phyloP scores from a whole-genome alignment of 202 grass and related monocot species.

The Miscanthus sacchariflorus region DNA sequence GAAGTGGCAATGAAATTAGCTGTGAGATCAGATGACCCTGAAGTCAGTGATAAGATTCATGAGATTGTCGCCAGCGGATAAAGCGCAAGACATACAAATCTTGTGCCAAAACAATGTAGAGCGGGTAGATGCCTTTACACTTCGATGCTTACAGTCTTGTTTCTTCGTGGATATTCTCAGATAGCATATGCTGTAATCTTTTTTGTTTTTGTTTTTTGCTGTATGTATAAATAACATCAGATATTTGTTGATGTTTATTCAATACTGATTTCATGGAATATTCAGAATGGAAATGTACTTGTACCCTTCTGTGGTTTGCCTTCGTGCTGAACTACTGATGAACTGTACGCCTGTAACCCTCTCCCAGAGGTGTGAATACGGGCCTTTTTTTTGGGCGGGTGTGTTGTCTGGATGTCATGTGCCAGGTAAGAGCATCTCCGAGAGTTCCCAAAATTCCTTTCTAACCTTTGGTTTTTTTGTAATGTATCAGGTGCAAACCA shows the following conservation, averaged over 20 bases:
- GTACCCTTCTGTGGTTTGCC: neutral
- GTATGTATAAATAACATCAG: slow-evolving; percentile 10
- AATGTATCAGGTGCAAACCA: no score
- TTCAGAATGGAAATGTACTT: neutral
- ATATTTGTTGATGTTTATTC: neutral
- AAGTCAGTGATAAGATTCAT: slow-evolving; percentile 76
- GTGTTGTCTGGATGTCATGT: no score
- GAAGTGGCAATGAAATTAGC: slow-evolving; percentile 87
- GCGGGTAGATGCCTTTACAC: slow-evolving; percentile 30
- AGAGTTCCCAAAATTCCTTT: no score
- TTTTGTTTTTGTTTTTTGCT: neutral
- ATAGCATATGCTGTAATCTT: neutral
- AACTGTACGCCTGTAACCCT: no score
- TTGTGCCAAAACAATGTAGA: slow-evolving; percentile 30
- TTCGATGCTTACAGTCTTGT: neutral
- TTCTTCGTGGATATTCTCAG: slow-evolving; percentile 15
- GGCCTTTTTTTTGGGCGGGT: no score
- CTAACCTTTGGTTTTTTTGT: no score
- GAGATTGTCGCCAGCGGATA: slow-evolving; percentile 72
- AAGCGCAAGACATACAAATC: neutral
- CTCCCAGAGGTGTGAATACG: no score
- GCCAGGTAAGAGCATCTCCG: no score
- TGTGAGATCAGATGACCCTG: slow-evolving; percentile 76
- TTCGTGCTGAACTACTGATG: no score
- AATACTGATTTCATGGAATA: slow-evolving; percentile 1